These are phyloP conservation scores for Alternaria hordeiaustralica DNA, from an alignment of 2,329 filamentous ascomycete genomes.

Conservation along the genomic window DNA sequence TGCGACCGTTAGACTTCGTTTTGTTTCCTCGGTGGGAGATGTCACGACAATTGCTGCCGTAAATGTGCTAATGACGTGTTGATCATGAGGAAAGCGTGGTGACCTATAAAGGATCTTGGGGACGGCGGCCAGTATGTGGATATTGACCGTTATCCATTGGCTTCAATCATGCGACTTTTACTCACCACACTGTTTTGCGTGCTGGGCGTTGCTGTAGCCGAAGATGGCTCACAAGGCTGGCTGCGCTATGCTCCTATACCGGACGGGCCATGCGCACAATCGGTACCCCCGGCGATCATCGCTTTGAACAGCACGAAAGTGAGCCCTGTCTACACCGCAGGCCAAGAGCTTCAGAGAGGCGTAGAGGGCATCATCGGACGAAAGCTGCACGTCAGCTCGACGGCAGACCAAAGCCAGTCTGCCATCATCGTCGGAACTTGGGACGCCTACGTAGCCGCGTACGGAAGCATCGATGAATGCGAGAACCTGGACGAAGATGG, in stretches of 20 bases:
- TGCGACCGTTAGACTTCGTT: background rate
- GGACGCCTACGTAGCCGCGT: constrained; percentile 50
- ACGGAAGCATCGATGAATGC: constrained; percentile 40
- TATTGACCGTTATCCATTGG: background rate
- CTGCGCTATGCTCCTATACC: constrained; percentile 67
- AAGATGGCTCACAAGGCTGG: constrained; percentile 69
- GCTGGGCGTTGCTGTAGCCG: constrained; percentile 48
- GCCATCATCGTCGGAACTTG: constrained; percentile 60
- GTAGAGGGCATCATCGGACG: constrained; percentile 64
- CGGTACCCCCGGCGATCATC: constrained; percentile 59
- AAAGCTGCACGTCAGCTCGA: constrained; percentile 47
- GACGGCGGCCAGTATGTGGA: background rate
- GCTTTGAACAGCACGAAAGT: constrained; percentile 61
- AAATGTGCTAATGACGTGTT: constrained; percentile 3
- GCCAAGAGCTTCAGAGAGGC: constrained; percentile 64
- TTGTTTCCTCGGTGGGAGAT: constrained; percentile 1
- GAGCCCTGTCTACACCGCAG: constrained; percentile 66
- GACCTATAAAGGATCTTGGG: constrained; percentile 6
- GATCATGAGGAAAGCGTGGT: background rate
- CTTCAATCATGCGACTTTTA: constrained; percentile 11
- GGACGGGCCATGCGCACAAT: constrained; percentile 46
- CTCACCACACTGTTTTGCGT: constrained; percentile 1
- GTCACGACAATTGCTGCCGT: background rate
- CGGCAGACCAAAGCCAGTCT: constrained; percentile 24
- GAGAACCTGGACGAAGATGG: constrained; percentile 62